phyloP scores from a whole-genome alignment of 176 grass and related monocot species.

The Secale cereale region DNA sequence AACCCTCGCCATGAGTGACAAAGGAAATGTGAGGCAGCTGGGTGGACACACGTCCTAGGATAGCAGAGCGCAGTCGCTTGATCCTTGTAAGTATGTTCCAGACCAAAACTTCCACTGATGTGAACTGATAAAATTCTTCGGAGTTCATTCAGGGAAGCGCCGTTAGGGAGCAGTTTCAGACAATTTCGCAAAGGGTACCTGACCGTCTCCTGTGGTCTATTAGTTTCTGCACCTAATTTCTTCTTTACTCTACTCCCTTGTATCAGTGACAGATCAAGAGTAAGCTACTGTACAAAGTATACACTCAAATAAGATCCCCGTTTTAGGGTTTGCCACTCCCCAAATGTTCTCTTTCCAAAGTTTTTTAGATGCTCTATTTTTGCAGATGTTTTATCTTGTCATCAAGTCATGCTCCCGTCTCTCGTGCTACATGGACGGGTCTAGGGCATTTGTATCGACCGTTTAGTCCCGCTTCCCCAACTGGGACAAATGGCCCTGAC shows the following conservation, averaged over 20 bases:
- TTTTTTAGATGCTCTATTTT: too few relatives aligned
- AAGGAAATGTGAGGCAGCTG: conserved; percentile 48
- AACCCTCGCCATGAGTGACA: background rate
- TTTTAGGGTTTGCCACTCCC: background rate
- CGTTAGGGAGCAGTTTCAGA: background rate
- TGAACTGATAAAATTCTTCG: background rate
- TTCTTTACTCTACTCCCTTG: background rate
- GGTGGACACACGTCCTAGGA: conserved; percentile 53
- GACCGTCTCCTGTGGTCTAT: background rate
- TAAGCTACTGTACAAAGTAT: background rate
- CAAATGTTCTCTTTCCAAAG: background rate
- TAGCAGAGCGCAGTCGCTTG: conserved; percentile 42
- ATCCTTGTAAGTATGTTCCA: background rate
- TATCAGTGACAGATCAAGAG: conserved; percentile 12
- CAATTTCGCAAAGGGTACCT: background rate
- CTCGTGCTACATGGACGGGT: too few relatives aligned
- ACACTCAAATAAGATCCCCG: background rate
- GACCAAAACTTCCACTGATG: background rate
- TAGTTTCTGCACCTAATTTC: background rate
- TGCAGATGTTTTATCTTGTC: too few relatives aligned
- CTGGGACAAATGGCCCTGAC: too few relatives aligned
- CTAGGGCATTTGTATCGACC: too few relatives aligned
- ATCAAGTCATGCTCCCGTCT: too few relatives aligned
- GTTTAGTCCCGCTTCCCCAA: too few relatives aligned
- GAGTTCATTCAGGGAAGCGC: background rate